Evolutionary conservation across 352 stramenopile genomes (phyloP).

Genomic region (Phytophthora pseudosyringae): DNA sequence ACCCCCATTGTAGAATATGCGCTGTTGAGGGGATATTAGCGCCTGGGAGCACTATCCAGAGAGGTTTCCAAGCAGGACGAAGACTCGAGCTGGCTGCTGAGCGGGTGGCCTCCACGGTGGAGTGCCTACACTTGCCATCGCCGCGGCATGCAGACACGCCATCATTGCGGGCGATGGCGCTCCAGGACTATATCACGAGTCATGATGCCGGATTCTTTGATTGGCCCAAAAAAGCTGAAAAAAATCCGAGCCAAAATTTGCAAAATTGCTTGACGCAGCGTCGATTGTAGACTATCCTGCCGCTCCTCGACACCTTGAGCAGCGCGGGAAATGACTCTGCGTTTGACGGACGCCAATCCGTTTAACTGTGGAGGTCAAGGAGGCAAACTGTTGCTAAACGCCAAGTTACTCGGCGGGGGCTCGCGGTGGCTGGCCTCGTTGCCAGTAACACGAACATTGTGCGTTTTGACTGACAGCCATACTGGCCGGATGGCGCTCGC

Average conservation of each 20-base stretch:
- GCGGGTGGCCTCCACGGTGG: constrained; percentile 10
- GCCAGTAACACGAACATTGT: constrained; percentile 4
- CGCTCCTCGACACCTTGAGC: constrained; percentile 11
- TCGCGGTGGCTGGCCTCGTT: not conserved
- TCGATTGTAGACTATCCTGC: constrained; percentile 6
- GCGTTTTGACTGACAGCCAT: constrained; percentile 13
- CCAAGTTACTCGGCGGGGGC: not conserved
- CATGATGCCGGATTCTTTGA: constrained; percentile 7
- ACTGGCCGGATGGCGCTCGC: constrained; percentile 11
- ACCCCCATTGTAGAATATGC: no score
- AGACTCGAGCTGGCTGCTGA: no score
- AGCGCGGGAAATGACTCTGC: constrained; percentile 7
- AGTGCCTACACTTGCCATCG: constrained; percentile 6
- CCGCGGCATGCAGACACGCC: constrained; percentile 13
- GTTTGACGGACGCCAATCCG: not conserved
- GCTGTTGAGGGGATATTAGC: no score
- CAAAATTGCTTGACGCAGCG: constrained; percentile 6
- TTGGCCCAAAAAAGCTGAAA: constrained; percentile 12
- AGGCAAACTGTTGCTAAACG: not conserved
- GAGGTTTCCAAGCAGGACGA: not conserved
- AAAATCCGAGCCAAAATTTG: constrained; percentile 35
- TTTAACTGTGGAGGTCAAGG: not conserved
- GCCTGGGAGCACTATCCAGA: not conserved
- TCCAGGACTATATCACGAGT: constrained; percentile 1
- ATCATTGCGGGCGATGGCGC: constrained; percentile 2